These are phyloP conservation scores for Cladosporium sp. DNA, from an alignment of 2,329 filamentous ascomycete species.

Conservation along the genomic window DNA sequence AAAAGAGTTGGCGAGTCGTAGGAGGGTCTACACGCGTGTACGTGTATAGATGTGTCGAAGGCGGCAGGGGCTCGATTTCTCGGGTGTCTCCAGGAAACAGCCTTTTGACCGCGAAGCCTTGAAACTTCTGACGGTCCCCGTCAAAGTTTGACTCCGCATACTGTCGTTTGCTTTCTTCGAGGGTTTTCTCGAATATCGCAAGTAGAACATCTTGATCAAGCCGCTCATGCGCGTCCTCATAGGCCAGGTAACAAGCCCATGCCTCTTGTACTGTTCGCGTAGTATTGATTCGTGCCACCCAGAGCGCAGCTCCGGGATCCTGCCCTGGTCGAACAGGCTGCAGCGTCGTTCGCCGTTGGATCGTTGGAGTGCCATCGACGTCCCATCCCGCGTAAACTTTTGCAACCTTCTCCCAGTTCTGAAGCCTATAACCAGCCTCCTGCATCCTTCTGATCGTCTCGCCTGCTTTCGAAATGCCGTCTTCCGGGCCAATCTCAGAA, in stretches of 20 bases:
- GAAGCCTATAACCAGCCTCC: constrained; percentile 53
- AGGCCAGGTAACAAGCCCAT: constrained; percentile 60
- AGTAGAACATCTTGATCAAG: constrained; percentile 44
- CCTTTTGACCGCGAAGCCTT: constrained; percentile 21
- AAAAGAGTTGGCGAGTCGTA: constrained; percentile 53
- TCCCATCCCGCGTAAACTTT: constrained; percentile 58
- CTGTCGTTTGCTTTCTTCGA: constrained; percentile 29
- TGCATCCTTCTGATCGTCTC: constrained; percentile 52
- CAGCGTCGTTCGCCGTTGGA: constrained; percentile 52
- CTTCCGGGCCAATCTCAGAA: constrained; percentile 50
- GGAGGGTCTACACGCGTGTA: constrained; percentile 60
- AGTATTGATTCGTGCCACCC: constrained; percentile 54
- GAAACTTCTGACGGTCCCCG: not conserved
- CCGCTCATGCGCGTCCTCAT: constrained; percentile 39
- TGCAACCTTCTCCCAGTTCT: constrained; percentile 50
- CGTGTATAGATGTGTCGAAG: constrained; percentile 61
- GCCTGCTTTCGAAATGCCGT: constrained; percentile 54
- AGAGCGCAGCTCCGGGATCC: constrained; percentile 33
- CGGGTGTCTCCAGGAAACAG: constrained; percentile 53
- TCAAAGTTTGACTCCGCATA: not conserved
- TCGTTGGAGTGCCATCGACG: constrained; percentile 57
- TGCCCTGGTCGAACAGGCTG: constrained; percentile 14
- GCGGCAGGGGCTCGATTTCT: constrained; percentile 51
- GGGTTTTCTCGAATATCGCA: constrained; percentile 55
- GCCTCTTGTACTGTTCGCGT: constrained; percentile 60